Conservation (phyloP, 2,329 filamentous ascomycete genomes). For the Talaromyces pinophilus region DNA sequence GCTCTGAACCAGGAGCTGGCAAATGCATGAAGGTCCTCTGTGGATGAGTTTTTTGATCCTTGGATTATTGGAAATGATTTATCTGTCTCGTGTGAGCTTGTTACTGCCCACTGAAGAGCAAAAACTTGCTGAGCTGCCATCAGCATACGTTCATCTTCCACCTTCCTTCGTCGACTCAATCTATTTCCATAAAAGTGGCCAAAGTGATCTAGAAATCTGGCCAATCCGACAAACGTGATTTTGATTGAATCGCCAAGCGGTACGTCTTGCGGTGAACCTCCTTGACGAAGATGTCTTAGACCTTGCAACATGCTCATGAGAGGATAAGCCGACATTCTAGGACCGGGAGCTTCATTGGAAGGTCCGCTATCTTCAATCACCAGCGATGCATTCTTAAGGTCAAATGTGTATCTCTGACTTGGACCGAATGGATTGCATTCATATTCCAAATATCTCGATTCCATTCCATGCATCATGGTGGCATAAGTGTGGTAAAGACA, state of each 20-base stretch:
- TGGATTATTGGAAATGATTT: not conserved
- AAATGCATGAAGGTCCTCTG: not conserved
- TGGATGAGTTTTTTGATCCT: not conserved
- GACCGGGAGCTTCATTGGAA: not conserved
- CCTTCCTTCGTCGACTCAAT: not conserved
- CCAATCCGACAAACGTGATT: conserved; percentile 4
- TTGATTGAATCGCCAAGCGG: not conserved
- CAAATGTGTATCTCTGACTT: not conserved
- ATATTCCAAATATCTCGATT: conserved; percentile 12
- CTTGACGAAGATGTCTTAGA: not conserved
- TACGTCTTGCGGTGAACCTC: not conserved
- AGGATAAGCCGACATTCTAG: not conserved
- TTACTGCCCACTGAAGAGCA: conserved; percentile 8
- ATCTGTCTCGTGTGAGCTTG: not conserved
- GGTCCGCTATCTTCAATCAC: not conserved
- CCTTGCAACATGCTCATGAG: not conserved
- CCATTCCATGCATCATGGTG: conserved; percentile 7
- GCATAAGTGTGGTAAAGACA: not conserved
- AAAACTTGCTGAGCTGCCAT: not conserved
- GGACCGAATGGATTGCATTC: conserved; percentile 8
- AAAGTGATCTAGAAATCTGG: conserved; percentile 9
- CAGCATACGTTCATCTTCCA: not conserved
- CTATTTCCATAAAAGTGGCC: conserved; percentile 10
- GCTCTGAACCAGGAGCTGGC: not conserved
- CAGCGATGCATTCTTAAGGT: not conserved